Base-by-base conservation (phyloP, 257 asterid genomes). In the Solanum raphanifolium region DNA sequence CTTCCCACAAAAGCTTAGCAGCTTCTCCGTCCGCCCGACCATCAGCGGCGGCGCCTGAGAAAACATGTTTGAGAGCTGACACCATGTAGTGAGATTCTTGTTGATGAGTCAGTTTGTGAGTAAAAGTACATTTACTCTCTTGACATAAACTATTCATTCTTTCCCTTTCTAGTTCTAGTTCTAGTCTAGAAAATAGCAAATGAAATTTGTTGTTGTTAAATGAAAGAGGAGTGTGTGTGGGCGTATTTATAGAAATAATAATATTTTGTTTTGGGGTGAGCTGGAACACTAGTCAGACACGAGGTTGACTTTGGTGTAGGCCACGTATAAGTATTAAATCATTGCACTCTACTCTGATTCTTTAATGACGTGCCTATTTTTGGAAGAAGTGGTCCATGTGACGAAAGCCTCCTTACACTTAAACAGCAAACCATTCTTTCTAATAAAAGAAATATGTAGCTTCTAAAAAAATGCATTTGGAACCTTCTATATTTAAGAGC, bases 31-130 rank as follows among this genome's bases (percentile, higher is more conserved):
- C 60, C 2, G 41, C 12, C 39, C 16, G 18, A 6, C 41, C 74
- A 9, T 27, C 74, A 13, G 55, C 68, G 6, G 78, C 39, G 35
- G 81, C 90, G 46, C 92, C 83, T 13, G 83, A 31, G 76, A 87
- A 43, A 21, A 90, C 89, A 35, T 84, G 84, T 27, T 62, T 13
- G 58, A 90, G 87, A 35, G 89, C 90, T 15, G 88, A 88, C 36
- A 90, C 91, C 23, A 90, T 88, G 58, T 13, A 23, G 48, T 84
- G 3, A 25, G 18, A 25, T 71, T 87, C 92, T 52, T 88, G 48
- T 1, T 74, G 60, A 31, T 35, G 60, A n/a, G 87, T 71, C 32
- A 29, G 25, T 21, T 3, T 25, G 75, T 78, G 11, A 10, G 52
- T 75, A 86, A 31, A 18, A 12, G 1, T 81, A 46, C 62, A 79